Evolutionary conservation across 2,329 filamentous ascomycete species (phyloP).

Genomic region (Aspergillus proliferans): DNA sequence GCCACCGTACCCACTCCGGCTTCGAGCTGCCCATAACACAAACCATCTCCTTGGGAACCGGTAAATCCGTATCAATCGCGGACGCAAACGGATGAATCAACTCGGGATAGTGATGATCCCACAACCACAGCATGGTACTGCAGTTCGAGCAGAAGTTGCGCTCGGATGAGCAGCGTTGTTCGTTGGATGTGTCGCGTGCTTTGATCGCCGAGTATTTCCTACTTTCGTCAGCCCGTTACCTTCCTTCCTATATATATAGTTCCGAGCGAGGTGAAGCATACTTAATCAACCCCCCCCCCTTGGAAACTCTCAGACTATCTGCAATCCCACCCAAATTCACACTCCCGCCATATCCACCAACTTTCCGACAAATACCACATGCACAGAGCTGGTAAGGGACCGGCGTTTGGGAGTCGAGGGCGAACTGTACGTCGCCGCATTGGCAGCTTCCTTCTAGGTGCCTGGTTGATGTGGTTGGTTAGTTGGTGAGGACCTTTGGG

Average conservation of each 20-base stretch:
- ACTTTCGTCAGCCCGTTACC: background rate
- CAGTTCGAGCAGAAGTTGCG: conserved; percentile 45
- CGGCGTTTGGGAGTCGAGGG: conserved; percentile 40
- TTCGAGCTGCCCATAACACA: conserved; percentile 42
- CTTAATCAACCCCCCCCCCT: conserved; percentile 41
- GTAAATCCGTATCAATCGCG: conserved; percentile 44
- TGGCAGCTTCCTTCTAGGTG: conserved; percentile 46
- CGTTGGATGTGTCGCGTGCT: conserved; percentile 36
- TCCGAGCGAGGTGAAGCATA: background rate
- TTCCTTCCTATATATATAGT: background rate
- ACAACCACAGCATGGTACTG: conserved; percentile 44
- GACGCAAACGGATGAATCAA: conserved; percentile 46
- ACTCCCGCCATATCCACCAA: conserved; percentile 39
- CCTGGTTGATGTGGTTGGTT: conserved; percentile 22
- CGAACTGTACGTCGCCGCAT: conserved; percentile 44
- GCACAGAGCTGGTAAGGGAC: conserved; percentile 46
- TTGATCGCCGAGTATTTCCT: conserved; percentile 44
- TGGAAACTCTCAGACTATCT: conserved; percentile 35
- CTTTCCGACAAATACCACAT: conserved; percentile 46
- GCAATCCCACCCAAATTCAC: conserved; percentile 44
- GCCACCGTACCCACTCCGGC: conserved; percentile 43
- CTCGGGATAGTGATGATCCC: conserved; percentile 44
- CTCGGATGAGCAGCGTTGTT: conserved; percentile 37
- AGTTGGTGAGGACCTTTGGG: background rate
- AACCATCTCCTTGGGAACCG: conserved; percentile 42